Evolutionary conservation across 2,329 filamentous ascomycete species (phyloP).

Genomic region (Chaetomium globosum): DNA sequence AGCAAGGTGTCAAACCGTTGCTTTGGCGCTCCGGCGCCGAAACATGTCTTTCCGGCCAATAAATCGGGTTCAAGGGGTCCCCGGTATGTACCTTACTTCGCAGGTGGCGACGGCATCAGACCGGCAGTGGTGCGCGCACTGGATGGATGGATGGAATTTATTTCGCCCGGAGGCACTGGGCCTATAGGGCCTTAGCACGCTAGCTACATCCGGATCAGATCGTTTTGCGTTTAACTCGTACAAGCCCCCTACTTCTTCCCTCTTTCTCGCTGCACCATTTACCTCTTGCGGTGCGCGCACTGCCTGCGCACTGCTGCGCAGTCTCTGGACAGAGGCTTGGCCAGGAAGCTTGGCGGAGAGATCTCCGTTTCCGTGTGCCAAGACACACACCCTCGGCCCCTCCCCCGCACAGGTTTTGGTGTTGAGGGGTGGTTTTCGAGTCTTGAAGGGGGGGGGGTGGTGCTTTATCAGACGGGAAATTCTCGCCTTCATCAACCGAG

Average conservation of each 20-base stretch:
- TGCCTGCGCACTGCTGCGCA: conserved; percentile 26
- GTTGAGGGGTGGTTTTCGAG: not conserved
- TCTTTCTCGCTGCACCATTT: too few species aligned
- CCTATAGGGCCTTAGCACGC: too few species aligned
- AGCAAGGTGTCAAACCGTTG: conserved; percentile 3
- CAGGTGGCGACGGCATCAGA: not conserved
- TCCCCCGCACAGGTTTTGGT: conserved; percentile 16
- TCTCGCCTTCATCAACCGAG: conserved; percentile 14
- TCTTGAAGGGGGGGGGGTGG: not conserved
- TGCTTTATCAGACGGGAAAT: conserved; percentile 4
- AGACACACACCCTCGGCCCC: conserved; percentile 15
- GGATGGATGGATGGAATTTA: too few species aligned
- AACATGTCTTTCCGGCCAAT: not conserved
- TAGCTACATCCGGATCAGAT: too few species aligned
- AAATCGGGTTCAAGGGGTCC: not conserved
- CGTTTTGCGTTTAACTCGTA: too few species aligned
- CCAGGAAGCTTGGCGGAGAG: conserved; percentile 11
- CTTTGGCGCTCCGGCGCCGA: not conserved
- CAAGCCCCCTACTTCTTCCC: too few species aligned
- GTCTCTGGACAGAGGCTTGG: conserved; percentile 15
- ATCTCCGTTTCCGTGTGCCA: conserved; percentile 13
- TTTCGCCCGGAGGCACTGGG: too few species aligned
- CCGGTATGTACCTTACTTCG: not conserved
- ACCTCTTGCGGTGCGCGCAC: too few species aligned
- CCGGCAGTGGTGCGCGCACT: conserved; percentile 26